These are phyloP conservation scores for Ophiocordyceps sinensis DNA, from an alignment of 2,329 filamentous ascomycete species.

Conservation along the genomic window DNA sequence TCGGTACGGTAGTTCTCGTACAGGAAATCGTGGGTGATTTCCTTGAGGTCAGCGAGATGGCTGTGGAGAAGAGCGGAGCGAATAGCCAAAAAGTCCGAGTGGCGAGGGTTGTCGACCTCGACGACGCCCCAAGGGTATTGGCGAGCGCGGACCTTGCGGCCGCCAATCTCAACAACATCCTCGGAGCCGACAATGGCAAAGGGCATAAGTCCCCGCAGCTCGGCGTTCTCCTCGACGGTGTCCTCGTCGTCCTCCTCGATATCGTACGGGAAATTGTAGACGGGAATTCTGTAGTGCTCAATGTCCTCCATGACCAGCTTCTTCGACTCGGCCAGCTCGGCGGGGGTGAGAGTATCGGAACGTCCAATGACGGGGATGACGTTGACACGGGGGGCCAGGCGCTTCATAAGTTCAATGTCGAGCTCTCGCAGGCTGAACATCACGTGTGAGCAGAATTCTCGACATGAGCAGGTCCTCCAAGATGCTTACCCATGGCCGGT, in stretches of 20 bases:
- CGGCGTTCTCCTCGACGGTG: conserved; percentile 97
- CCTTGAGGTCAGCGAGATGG: conserved; percentile 95
- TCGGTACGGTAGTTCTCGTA: conserved; percentile 99
- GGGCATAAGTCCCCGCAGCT: conserved; percentile 93
- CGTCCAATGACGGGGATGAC: conserved; percentile 98
- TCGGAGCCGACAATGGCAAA: conserved; percentile 98
- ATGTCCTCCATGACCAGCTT: conserved; percentile 99
- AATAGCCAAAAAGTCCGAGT: conserved; percentile 96
- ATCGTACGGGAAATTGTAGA: conserved; percentile 99
- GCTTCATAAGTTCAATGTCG: conserved; percentile 99
- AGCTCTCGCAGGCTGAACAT: conserved; percentile 74
- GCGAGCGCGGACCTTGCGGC: conserved; percentile 79
- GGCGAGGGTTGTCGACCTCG: conserved; percentile 96
- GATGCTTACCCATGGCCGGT: conserved; percentile 76
- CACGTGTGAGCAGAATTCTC: not conserved
- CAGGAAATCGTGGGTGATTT: conserved; percentile 98
- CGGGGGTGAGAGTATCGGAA: conserved; percentile 90
- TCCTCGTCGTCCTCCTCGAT: conserved; percentile 99
- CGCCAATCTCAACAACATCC: conserved; percentile 86
- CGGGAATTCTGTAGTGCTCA: conserved; percentile 97
- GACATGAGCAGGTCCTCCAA: not conserved
- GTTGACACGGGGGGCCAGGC: conserved; percentile 92
- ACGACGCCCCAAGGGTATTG: conserved; percentile 99
- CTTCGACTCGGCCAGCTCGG: conserved; percentile 96
- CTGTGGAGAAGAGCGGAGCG: conserved; percentile 93